Conservation (phyloP, 805 yeast species). For the Clavispora asparagi region DNA sequence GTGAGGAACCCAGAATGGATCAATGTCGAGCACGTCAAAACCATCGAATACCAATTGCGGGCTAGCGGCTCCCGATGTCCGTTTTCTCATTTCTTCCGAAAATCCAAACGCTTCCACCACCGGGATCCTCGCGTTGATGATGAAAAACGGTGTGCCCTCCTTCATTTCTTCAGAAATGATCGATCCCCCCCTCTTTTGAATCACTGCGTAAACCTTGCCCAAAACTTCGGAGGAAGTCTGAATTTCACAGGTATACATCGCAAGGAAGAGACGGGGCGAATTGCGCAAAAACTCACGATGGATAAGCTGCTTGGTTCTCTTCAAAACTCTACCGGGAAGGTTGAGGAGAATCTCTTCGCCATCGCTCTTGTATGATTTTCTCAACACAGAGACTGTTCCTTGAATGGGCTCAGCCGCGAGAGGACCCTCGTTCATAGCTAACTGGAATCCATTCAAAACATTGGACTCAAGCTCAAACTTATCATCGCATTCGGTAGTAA, state of each 20-base stretch:
- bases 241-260: conserved; percentile 90
- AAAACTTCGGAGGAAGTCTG: conserved; percentile 93
- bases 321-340: conserved; percentile 66
- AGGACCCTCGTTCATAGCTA: conserved; percentile 82
- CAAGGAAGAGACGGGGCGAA: conserved; percentile 88
- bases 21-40: conserved; percentile 78
- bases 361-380: conserved; percentile 22
- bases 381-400: conserved; percentile 58
- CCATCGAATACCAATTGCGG: conserved; percentile 94
- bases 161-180: conserved; percentile 91
- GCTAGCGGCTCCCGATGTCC: conserved; percentile 94
- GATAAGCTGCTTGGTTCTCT: conserved; percentile 67
- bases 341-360: conserved; percentile 35
- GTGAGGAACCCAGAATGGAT: conserved; percentile 99
- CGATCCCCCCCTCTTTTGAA: conserved; percentile 81
- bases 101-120: conserved; percentile 96
- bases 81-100: conserved; percentile 88
- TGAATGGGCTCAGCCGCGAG: conserved; percentile 82
- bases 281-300: conserved; percentile 67
- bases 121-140: conserved; percentile 78
- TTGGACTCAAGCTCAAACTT: conserved; percentile 49
- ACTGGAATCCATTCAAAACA: conserved; percentile 76
- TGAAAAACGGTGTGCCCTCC: conserved; percentile 97
- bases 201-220: conserved; percentile 93
- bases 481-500: conserved; percentile 11